Percentiles rank a stretch among this genome's conserved stretches.
Conservation (phyloP, 1,139 yeast genomes). For the Taiozyma sp. region DNA sequence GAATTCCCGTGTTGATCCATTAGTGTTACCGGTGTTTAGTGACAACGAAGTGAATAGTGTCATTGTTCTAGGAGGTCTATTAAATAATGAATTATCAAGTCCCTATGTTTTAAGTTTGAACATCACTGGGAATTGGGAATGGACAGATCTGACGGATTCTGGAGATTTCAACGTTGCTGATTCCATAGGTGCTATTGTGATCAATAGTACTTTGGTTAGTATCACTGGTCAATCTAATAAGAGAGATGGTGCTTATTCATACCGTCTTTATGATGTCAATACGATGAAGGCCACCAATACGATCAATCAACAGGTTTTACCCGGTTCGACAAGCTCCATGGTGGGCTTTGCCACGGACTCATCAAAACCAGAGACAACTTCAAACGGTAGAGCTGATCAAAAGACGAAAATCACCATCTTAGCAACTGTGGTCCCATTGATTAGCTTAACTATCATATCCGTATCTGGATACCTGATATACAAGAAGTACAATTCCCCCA, state of each 20-base stretch:
- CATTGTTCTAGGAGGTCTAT: slow-evolving; percentile 36
- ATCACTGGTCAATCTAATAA: slow-evolving; percentile 16
- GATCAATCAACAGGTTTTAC: background rate
- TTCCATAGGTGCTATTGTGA: slow-evolving; percentile 35
- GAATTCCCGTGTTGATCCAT: slow-evolving; percentile 43
- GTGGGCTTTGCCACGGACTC: background rate
- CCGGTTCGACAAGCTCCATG: background rate
- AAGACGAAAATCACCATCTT: slow-evolving; percentile 5
- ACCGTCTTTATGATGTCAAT: slow-evolving; percentile 27
- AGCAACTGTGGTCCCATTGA: slow-evolving; percentile 12
- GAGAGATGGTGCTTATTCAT: slow-evolving; percentile 17
- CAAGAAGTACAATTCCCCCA: background rate
- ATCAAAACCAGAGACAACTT: background rate
- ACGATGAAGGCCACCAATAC: slow-evolving; percentile 19
- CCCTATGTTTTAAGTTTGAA: slow-evolving; percentile 40
- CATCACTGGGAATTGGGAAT: slow-evolving; percentile 39
- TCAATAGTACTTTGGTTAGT: slow-evolving; percentile 36
- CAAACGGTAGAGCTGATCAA: background rate
- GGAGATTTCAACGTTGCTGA: slow-evolving; percentile 20
- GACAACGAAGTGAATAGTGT: slow-evolving; percentile 14
- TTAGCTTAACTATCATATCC: slow-evolving; percentile 4
- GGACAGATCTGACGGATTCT: slow-evolving; percentile 26
- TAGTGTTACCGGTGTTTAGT: slow-evolving; percentile 41
- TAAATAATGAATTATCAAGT: slow-evolving; percentile 31
- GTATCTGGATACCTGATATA: background rate